Percentiles rank a stretch among this genome's conserved stretches.
Evolutionary conservation across 441 rosid genomes (phyloP).

Genomic region (Biscutella laevigata): DNA sequence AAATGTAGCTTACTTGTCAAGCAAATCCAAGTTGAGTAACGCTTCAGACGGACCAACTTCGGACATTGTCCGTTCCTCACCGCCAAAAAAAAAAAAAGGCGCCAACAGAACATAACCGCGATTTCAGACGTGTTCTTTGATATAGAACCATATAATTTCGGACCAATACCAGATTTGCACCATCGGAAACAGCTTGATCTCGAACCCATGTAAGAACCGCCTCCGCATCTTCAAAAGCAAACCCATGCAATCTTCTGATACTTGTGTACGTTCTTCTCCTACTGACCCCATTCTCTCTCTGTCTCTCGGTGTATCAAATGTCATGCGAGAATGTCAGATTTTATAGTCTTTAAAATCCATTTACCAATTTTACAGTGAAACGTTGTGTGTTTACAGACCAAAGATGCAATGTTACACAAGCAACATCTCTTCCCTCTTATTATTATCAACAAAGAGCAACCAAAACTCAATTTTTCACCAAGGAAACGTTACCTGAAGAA

Average conservation of each 20-base stretch:
- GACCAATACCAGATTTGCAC: too few relatives aligned
- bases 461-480: too few relatives aligned
- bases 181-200: conserved; percentile 31
- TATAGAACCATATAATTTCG: too few relatives aligned
- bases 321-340: too few relatives aligned
- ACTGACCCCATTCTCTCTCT: conserved; percentile 43
- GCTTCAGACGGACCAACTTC: conserved; percentile 66
- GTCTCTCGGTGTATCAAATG: background rate
- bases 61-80: conserved; percentile 61
- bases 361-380: too few relatives aligned
- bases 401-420: conserved; percentile 1
- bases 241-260: conserved; percentile 70
- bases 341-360: too few relatives aligned
- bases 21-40: conserved; percentile 45
- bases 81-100: conserved; percentile 90
- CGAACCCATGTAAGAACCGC: conserved; percentile 45
- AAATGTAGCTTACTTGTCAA: conserved; percentile 59
- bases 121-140: too few relatives aligned
- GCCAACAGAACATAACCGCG: conserved; percentile 67
- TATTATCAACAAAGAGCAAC: too few relatives aligned
- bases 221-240: conserved; percentile 53
- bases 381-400: background rate
- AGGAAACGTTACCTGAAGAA: background rate
- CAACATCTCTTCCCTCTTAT: too few relatives aligned
- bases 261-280: conserved; percentile 48